Evolutionary conservation across 2,329 filamentous ascomycete species (phyloP), one percentile per base, ranked within the genome.

Genomic region (Penicillium sp.): DNA sequence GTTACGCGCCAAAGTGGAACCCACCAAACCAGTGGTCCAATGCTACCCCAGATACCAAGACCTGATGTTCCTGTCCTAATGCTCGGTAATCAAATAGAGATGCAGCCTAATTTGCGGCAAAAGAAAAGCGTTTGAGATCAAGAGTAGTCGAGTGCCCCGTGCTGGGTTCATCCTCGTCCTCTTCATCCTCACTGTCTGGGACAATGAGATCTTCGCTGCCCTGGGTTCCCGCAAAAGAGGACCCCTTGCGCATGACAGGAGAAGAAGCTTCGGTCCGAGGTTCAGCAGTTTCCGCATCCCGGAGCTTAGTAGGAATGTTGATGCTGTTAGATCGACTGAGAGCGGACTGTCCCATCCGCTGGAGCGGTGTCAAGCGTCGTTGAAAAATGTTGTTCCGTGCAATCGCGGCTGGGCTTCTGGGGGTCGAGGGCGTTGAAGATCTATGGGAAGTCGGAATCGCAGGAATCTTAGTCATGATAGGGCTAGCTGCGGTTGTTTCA

Each of bases 161-260:
- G 25, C 58, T 62, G 2, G 51, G 41, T 33, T 58, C 59, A 7
- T 55, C 58, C 19, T 68, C 68, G 10, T 69, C 69, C 15, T 73
- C 70, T n/a, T 74, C 72, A 4, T 78, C 78, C 41, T 83, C 81
- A 49, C 79, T 82, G 55, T 79, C 75, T 21, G 78, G 79, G 39
- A 82, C 67, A 21, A 84, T 77, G 38, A 78, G 64, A 61, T 84
- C 81, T 62, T 84, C 81, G 58, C 81, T 83, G 2, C 81, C 81
- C 44, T 71, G 70, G 43, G 49, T 43, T 38, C 49, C 50, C 1
- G 45, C 41, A 11, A 49, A 47, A 15, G 55, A 55, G 21, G 27
- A 58, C 13, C 4, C 31, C n/a, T 39, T 55, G 7, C 4, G 23
- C 3, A 41, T 25, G 16, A 53, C 33, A n/a, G 44, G 50, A 25